phyloP scores from a whole-genome alignment of 495 filamentous ascomycete species.

The Penicillium bialowiezense region DNA sequence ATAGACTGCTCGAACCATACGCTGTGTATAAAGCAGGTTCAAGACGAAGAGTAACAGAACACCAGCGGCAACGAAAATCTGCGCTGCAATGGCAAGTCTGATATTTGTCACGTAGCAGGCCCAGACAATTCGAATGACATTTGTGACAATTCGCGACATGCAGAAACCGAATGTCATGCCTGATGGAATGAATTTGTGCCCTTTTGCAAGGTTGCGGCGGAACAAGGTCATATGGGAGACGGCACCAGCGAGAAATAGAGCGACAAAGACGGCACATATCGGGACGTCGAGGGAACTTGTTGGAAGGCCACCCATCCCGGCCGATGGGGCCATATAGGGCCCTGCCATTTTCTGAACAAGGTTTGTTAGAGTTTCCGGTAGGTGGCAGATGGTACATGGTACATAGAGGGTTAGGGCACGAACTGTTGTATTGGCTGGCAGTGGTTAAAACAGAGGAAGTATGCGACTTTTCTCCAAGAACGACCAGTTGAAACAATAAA shows the following conservation, averaged over 20 bases:
- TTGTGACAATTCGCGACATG: conserved; percentile 64
- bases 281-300: conserved; percentile 58
- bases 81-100: conserved; percentile 63
- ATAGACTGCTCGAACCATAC: conserved; percentile 71
- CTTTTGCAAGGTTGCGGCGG: conserved; percentile 51
- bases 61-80: conserved; percentile 74
- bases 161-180: conserved; percentile 75
- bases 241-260: conserved; percentile 59
- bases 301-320: conserved; percentile 59
- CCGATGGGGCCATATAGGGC: conserved; percentile 42
- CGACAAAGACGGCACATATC: conserved; percentile 60
- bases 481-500: no score
- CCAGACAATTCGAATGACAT: conserved; percentile 60
- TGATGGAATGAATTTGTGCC: conserved; percentile 70
- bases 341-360: conserved; percentile 20
- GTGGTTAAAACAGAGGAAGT: no score
- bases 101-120: conserved; percentile 41
- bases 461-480: no score
- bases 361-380: no score
- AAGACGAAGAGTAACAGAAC: conserved; percentile 75
- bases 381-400: no score
- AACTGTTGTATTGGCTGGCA: no score
- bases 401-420: not conserved
- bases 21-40: conserved; percentile 77
- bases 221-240: conserved; percentile 65